Conservation (phyloP, 805 yeast genomes). For the Kluyveromyces dobzhanskii region DNA sequence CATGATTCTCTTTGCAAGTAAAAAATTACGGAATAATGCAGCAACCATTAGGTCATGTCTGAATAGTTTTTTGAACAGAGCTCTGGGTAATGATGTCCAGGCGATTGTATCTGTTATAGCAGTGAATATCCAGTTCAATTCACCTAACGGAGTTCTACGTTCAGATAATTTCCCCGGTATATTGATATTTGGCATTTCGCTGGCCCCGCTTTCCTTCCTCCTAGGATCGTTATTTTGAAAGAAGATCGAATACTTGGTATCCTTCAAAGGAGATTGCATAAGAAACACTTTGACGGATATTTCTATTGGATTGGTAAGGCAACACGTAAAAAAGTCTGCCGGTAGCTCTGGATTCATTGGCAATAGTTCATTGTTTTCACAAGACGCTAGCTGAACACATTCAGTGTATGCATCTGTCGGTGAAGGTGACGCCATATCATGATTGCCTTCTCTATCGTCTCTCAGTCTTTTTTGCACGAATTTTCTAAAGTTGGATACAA, state of each 20-base stretch:
- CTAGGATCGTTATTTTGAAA: slow-evolving; percentile 29
- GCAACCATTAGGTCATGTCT: slow-evolving; percentile 97
- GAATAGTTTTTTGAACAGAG: slow-evolving; percentile 79
- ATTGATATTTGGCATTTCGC: slow-evolving; percentile 36
- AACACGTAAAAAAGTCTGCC: slow-evolving; percentile 91
- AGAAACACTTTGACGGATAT: slow-evolving; percentile 88
- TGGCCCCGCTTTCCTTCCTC: slow-evolving; percentile 12
- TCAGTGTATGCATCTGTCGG: slow-evolving; percentile 54
- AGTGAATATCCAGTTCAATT: slow-evolving; percentile 93
- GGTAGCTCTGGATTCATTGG: slow-evolving; percentile 94
- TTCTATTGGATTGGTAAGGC: slow-evolving; percentile 92
- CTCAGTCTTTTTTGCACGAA: slow-evolving; percentile 85
- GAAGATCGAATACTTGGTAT: slow-evolving; percentile 33
- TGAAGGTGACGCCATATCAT: slow-evolving; percentile 35
- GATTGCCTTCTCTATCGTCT: slow-evolving; percentile 62
- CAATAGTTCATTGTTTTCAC: slow-evolving; percentile 72
- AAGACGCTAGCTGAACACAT: slow-evolving; percentile 90
- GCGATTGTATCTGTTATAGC: slow-evolving; percentile 98
- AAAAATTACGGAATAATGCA: slow-evolving; percentile 85
- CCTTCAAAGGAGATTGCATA: slow-evolving; percentile 64
- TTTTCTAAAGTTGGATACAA: slow-evolving; percentile 78
- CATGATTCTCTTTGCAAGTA: slow-evolving; percentile 89
- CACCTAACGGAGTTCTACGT: slow-evolving; percentile 91
- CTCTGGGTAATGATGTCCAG: slow-evolving; percentile 86
- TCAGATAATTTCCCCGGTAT: slow-evolving; percentile 91